Evolutionary conservation across 257 asterid genomes (phyloP).

Genomic region (Plantago elongata): DNA sequence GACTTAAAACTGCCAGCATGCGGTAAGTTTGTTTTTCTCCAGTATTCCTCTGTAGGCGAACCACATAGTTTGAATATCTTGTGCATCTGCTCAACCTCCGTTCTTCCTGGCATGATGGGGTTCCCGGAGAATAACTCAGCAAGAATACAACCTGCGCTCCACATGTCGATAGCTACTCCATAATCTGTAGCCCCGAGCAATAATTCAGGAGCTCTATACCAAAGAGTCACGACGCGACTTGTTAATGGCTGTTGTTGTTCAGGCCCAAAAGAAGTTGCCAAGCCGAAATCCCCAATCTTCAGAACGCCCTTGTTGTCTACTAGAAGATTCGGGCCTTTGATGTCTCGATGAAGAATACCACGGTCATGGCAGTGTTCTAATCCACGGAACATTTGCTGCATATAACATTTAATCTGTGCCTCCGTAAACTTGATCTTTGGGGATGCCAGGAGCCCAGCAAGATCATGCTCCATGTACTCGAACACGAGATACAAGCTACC

Average conservation of each 20-base stretch:
- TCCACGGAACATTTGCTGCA: slow-evolving; percentile 17
- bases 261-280: slow-evolving; percentile 15
- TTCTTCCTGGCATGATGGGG: slow-evolving; percentile 26
- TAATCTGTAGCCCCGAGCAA: slow-evolving; percentile 20
- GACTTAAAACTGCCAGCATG: slow-evolving; percentile 22
- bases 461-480: slow-evolving; percentile 24
- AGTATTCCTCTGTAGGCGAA: slow-evolving; percentile 21
- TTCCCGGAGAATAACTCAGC: slow-evolving; percentile 20
- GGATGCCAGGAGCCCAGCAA: slow-evolving; percentile 20
- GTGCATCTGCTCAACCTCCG: slow-evolving; percentile 26
- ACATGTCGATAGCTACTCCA: slow-evolving; percentile 19
- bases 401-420: slow-evolving; percentile 22
- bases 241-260: slow-evolving; percentile 20
- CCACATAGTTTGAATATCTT: slow-evolving; percentile 27
- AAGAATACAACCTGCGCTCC: slow-evolving; percentile 23
- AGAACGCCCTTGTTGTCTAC: slow-evolving; percentile 17
- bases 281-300: slow-evolving; percentile 22
- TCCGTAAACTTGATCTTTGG: slow-evolving; percentile 21
- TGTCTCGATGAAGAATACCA: slow-evolving; percentile 20
- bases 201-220: slow-evolving; percentile 24
- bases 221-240: slow-evolving; percentile 21
- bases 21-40: slow-evolving; percentile 17
- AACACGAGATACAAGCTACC: slow-evolving; percentile 23
- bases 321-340: slow-evolving; percentile 17
- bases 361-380: slow-evolving; percentile 22